These are phyloP conservation scores for Tolypocladium inflatum DNA, from an alignment of 2,329 filamentous ascomycete genomes.

Conservation along the genomic window DNA sequence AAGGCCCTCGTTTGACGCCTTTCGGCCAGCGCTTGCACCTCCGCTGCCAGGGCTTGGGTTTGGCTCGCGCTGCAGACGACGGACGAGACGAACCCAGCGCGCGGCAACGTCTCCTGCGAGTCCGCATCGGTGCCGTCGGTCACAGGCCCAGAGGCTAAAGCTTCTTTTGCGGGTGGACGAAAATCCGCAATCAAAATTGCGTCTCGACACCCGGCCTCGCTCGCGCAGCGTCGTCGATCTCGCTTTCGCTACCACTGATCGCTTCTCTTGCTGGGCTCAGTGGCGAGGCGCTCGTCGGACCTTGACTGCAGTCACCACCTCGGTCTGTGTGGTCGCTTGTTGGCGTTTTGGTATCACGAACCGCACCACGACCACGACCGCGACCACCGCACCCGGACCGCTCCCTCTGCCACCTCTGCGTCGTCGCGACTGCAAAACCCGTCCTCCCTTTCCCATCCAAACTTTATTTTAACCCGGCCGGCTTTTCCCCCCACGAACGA, in stretches of 20 bases:
- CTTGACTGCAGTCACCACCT: not conserved
- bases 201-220: constrained; percentile 9
- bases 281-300: not conserved
- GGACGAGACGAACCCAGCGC: not conserved
- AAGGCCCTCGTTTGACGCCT: not conserved
- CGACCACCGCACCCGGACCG: not conserved
- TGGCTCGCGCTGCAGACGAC: constrained; percentile 1
- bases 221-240: constrained; percentile 2
- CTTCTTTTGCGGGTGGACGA: not conserved
- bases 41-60: constrained; percentile 1
- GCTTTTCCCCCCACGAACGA: not conserved
- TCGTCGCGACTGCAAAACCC: not conserved
- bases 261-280: not conserved
- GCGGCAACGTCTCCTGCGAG: not conserved
- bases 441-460: not conserved
- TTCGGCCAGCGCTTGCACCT: not conserved
- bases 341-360: constrained; percentile 5
- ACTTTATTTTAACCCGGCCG: not conserved
- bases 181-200: constrained; percentile 10
- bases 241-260: not conserved
- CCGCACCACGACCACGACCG: constrained; percentile 4
- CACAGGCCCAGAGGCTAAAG: not conserved
- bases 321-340: not conserved
- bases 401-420: not conserved
- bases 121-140: not conserved